A percentile compares a stretch with the other conserved stretches of the same genome.
These are phyloP conservation scores for Salix viminalis DNA, from an alignment of 345 rosid species.

Conservation along the genomic window DNA sequence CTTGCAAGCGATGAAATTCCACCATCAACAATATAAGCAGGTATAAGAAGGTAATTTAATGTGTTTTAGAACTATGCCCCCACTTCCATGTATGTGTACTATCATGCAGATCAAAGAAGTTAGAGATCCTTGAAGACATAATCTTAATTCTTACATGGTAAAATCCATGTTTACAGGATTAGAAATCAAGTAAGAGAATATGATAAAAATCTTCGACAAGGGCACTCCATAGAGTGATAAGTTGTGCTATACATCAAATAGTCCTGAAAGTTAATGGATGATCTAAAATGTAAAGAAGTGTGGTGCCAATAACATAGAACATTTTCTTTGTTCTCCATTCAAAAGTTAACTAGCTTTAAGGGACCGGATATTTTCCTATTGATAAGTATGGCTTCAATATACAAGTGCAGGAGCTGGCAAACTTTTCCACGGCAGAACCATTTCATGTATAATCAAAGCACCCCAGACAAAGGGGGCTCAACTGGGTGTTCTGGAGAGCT, in stretches of 20 bases:
- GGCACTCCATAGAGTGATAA: neutral
- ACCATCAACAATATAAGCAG: neutral
- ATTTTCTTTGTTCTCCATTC: neutral
- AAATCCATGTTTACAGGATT: neutral
- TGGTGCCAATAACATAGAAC: neutral
- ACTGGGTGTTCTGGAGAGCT: neutral
- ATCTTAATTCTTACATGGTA: neutral
- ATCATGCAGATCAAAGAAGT: neutral
- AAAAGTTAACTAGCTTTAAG: neutral
- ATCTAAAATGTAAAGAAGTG: neutral
- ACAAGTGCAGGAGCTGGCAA: neutral
- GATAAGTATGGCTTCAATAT: neutral
- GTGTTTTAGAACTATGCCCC: neutral
- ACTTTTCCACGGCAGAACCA: neutral
- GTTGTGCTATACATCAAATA: neutral
- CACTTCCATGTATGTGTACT: neutral
- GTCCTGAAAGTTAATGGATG: neutral
- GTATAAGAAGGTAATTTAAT: neutral
- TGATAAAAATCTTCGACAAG: neutral
- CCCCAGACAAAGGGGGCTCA: neutral
- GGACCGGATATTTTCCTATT: neutral
- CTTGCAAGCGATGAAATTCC: neutral
- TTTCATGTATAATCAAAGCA: neutral
- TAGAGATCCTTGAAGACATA: neutral
- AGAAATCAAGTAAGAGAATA: neutral